These are phyloP conservation scores for Mitragyna speciosa DNA, from an alignment of 257 asterid genomes.

Conservation along the genomic window DNA sequence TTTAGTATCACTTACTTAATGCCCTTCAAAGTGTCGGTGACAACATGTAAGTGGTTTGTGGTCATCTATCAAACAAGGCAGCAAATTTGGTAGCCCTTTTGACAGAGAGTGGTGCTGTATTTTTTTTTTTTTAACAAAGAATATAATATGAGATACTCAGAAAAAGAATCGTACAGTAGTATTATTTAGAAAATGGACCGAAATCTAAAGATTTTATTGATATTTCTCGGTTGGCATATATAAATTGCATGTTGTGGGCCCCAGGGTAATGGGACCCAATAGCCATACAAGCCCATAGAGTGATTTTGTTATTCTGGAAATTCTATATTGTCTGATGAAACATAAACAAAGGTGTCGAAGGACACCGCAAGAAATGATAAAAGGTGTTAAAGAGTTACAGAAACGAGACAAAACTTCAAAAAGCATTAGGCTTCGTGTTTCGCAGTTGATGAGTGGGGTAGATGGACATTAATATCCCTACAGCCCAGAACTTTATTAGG, in stretches of 20 bases:
- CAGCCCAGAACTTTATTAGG: not conserved
- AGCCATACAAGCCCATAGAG: not conserved
- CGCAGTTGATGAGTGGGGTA: constrained; percentile 37
- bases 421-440: constrained; percentile 30
- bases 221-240: constrained; percentile 17
- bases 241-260: not conserved
- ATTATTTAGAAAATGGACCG: not conserved
- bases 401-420: not conserved
- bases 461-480: constrained; percentile 37
- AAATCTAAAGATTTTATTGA: no score
- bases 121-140: not conserved
- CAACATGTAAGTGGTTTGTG: not conserved
- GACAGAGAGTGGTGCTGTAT: no score
- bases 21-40: constrained; percentile 23
- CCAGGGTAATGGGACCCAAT: no score
- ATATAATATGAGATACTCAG: not conserved
- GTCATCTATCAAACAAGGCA: constrained; percentile 13
- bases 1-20: not conserved
- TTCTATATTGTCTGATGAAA: constrained; percentile 24
- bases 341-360: constrained; percentile 1
- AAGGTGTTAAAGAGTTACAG: not conserved
- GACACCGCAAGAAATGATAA: constrained; percentile 21
- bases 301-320: constrained; percentile 29
- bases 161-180: not conserved
- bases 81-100: constrained; percentile 21